These are phyloP conservation scores for Diplodia mutila DNA, from an alignment of 2,329 filamentous ascomycete species.

Conservation along the genomic window DNA sequence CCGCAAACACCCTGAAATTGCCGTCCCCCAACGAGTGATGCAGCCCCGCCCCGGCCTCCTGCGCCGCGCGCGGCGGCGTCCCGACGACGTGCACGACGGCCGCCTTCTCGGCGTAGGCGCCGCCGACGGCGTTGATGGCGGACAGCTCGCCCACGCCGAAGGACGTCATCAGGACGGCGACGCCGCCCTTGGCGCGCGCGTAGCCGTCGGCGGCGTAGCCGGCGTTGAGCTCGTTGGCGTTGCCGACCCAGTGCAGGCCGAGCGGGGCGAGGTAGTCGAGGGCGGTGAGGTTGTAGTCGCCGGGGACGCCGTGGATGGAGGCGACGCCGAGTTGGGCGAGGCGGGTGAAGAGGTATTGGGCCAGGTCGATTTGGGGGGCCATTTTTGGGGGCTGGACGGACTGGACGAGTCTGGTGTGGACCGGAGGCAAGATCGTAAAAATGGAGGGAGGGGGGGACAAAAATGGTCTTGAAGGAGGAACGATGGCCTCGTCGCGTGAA, in stretches of 20 bases:
- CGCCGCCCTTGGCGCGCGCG: conserved; percentile 55
- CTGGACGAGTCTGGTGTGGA: too few relatives aligned
- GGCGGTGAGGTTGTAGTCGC: conserved; percentile 43
- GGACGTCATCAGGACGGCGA: conserved; percentile 72
- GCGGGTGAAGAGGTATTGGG: conserved; percentile 43
- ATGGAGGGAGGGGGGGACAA: too few relatives aligned
- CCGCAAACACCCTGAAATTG: conserved; percentile 55
- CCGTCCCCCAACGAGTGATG: conserved; percentile 73
- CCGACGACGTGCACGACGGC: conserved; percentile 67
- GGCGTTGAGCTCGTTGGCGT: conserved; percentile 62
- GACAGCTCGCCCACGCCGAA: conserved; percentile 74
- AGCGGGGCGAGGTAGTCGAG: conserved; percentile 42
- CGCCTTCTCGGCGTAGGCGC: conserved; percentile 73
- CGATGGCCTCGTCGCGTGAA: too few relatives aligned
- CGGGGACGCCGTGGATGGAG: conserved; percentile 52
- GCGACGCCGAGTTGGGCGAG: conserved; percentile 49
- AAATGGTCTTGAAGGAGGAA: too few relatives aligned
- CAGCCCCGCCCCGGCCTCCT: conserved; percentile 49
- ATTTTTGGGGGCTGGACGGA: too few relatives aligned
- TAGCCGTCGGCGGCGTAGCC: conserved; percentile 64
- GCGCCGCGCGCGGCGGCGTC: conserved; percentile 50
- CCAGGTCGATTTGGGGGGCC: background rate
- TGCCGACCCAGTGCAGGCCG: conserved; percentile 50
- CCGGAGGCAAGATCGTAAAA: too few relatives aligned
- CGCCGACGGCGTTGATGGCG: conserved; percentile 72